phyloP scores from a whole-genome alignment of 805 yeast species.

The Zygosaccharomyces rouxii region DNA sequence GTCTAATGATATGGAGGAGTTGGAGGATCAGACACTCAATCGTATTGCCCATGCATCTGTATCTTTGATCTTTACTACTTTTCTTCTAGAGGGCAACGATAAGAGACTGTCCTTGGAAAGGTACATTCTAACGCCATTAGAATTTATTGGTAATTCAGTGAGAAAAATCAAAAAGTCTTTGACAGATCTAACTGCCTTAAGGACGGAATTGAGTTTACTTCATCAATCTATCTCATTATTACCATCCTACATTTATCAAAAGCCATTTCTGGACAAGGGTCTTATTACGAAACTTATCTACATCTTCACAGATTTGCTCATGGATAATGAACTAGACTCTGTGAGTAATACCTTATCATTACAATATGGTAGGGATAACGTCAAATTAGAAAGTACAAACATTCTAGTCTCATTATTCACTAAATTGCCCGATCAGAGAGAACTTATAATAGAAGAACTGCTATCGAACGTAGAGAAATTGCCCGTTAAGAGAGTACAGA shows the following conservation, averaged over 20 bases:
- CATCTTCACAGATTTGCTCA: conserved; percentile 32
- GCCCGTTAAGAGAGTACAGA: conserved; percentile 41
- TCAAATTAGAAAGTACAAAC: conserved; percentile 22
- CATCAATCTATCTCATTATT: conserved; percentile 19
- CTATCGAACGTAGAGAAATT: conserved; percentile 47
- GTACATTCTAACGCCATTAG: conserved; percentile 40
- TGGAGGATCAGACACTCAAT: conserved; percentile 13
- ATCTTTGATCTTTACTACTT: conserved; percentile 38
- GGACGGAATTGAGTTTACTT: conserved; percentile 17
- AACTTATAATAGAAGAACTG: conserved; percentile 58
- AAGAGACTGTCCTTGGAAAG: conserved; percentile 45
- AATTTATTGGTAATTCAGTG: conserved; percentile 36
- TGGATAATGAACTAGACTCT: conserved; percentile 16
- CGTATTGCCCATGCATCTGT: conserved; percentile 35
- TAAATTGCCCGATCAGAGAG: conserved; percentile 47
- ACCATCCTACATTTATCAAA: conserved; percentile 23
- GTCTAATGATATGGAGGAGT: not conserved
- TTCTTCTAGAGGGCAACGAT: conserved; percentile 41
- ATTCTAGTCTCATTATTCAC: conserved; percentile 39
- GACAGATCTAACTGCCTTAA: conserved; percentile 11
- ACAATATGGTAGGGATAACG: conserved; percentile 21
- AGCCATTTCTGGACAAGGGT: conserved; percentile 43
- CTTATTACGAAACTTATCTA: conserved; percentile 58
- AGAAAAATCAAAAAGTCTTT: conserved; percentile 32
- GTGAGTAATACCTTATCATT: conserved; percentile 8